Base-by-base conservation (phyloP, 352 stramenopile species). In the Pythium folliculosum region DNA sequence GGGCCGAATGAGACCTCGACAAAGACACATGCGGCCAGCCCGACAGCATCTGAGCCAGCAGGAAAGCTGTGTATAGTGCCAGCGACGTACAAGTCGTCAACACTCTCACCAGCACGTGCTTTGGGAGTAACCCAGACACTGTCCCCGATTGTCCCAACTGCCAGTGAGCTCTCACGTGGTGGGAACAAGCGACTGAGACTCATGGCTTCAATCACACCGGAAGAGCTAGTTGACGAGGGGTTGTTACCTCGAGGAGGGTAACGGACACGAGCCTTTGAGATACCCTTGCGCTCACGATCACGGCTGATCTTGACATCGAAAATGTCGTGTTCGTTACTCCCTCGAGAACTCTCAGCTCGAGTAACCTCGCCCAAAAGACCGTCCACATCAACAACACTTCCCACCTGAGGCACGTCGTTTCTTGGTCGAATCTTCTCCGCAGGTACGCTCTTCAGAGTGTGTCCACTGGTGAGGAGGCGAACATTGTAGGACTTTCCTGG, bases 311-410 rank as follows among this genome's bases (percentile, higher is more conserved):
- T 84, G 25, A 92, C 78, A 63, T 93, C 81, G 54, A 84, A 63
- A 6, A 81, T 25, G 14, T 48, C 44, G 6, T 38, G 7, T 23
- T 30, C 67, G 30, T 63, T 63, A 0, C 60, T 38, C 5, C 37
- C 38, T 5, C 56, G 50, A 6, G 74, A 71, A 16, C 55, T 60
- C 23, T 67, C 65, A 17, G 89, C 54, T 14, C 74, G 69, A 25
- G 73, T 89, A 19, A 91, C 73, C 73, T 93, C 78, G 55, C 80
- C 85, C 16, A 91, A 67, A 22, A 70, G 50, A 4, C 81, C 85
- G 69, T 91, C 85, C 17, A 91, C 73, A 32, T 90, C 80, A 43
- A 93, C 81, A 13, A 93, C 77, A 61, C 85, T 93, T 16, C 85
- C 85, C 12, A 90, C 60, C 73, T 91, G 82, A 3, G 85, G 82